Evolutionary conservation across 768 basidiomycete species (phyloP), one percentile per base, ranked within the genome.

Genomic region (Kwoniella sp.): DNA sequence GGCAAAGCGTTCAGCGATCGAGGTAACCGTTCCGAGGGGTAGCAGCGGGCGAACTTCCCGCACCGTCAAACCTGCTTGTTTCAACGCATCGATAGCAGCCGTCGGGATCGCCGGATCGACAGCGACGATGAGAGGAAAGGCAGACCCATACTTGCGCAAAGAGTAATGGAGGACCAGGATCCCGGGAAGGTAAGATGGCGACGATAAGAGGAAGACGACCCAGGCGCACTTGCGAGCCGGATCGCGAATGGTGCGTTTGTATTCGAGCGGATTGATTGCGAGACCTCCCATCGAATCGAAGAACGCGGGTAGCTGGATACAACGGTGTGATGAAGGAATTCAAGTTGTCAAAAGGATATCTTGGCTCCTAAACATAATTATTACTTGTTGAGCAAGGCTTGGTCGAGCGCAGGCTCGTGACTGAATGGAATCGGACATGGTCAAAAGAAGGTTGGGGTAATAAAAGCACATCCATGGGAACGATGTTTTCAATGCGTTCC

Each of bases 101-200:
- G 81, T 63, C 6, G 86, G 82, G 24, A 91, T 72, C 3, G 82
- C 74, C 5, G 86, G 82, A 1, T 89, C 88, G 40, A 85, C 83
- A 85, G 91, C 88, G 29, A 88, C 89, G 53, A 91, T 83, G n/a
- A 92, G 83, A 25, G 88, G 86, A 77, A 90, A 91, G 64, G 82
- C 82, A 21, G 90, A 88, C 26, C 82, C 73, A 49, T 85, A 84
- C n/a, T 93, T 90, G 59, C 85, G 86, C 69, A 97, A 84, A 26
- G 93, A 90, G 56, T 88, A 88, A 36, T 86, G 88, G 77, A 91
- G 83, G 62, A 88, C 85, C 70, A 96, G 87, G 49, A 89, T 91
- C 58, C 94, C 94, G 27, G 91, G 90, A 51, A 96, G 87, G 81
- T 97, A 97, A 27, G 84, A 83, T 79, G 93, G 90, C 25, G 91